Percentiles rank a stretch among this genome's conserved stretches.
Conservation (phyloP, 2,329 filamentous ascomycete species). For the Grosmannia huntii region DNA sequence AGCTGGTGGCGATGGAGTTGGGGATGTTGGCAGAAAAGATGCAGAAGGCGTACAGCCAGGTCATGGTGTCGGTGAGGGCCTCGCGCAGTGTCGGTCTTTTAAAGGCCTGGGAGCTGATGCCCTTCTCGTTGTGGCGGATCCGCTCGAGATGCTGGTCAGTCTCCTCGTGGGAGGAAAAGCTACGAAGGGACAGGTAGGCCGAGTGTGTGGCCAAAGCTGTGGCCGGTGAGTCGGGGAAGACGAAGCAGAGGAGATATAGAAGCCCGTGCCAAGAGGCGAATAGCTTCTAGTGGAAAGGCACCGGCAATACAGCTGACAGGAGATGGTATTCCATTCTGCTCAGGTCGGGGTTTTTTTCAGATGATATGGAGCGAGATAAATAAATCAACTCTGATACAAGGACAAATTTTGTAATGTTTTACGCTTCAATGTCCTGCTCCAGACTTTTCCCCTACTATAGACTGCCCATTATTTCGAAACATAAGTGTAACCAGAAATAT, state of each 20-base stretch:
- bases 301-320: too few relatives aligned
- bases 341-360: too few relatives aligned
- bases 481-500: too few relatives aligned
- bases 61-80: conserved; percentile 8
- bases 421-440: too few relatives aligned
- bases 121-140: conserved; percentile 24
- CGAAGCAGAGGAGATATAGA: conserved; percentile 14
- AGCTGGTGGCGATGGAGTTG: conserved; percentile 13
- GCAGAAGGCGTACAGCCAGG: conserved; percentile 12
- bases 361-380: too few relatives aligned
- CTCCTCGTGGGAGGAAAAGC: conserved; percentile 19
- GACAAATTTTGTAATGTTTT: too few relatives aligned
- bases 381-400: too few relatives aligned
- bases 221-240: conserved; percentile 23
- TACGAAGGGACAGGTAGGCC: neutral
- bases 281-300: too few relatives aligned
- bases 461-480: too few relatives aligned
- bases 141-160: conserved; percentile 18
- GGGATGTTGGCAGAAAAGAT: conserved; percentile 8
- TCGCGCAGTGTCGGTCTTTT: conserved; percentile 9
- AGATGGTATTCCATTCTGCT: too few relatives aligned
- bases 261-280: too few relatives aligned
- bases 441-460: too few relatives aligned
- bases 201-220: conserved; percentile 12
- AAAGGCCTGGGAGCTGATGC: conserved; percentile 12